Base-by-base conservation (phyloP, 2,329 filamentous ascomycete genomes). In the Erysiphe neolycopersici region DNA sequence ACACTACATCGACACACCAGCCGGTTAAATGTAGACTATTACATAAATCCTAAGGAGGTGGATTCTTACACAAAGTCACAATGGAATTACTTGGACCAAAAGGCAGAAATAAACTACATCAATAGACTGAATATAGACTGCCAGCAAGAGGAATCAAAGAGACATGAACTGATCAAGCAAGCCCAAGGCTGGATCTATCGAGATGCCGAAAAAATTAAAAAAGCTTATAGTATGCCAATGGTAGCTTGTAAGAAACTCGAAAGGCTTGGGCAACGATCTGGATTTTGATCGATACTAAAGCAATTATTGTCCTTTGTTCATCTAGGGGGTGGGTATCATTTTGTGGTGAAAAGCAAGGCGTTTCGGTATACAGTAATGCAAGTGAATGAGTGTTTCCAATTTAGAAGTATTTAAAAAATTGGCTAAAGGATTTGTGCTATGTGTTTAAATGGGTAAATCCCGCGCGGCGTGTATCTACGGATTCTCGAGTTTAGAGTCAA, bases 21-120 rank as follows among this genome's bases (percentile, higher is more conserved):
- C 0, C 71, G 72, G 44, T 66, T 83, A 48, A 73, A 77, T 43
- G 67, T 92, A 43, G 70, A 81, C 47, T 98, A 95, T 63, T 98
- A 71, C 55, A 69, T 95, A 47, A 76, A 92, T 56, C 84, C 84
- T 1, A 58, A 60, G 4, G 85, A 94, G 26, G 69, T 93, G 29
- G 67, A 70, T 26, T 71, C 76, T 32, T 85, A 74, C 58, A 75
- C 68, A 44, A 60, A 68, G 11, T 66, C 70, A 45, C 79, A 89
- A 57, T 71, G 92, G 55, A 63, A 64, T 41, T 69, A 77, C 52
- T 64, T 98, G 30, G 89, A 95, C 58, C 68, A 73, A 50, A 67
- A 66, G 45, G 89, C 84, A 40, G 87, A 95, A 58, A 61, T 69
- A 3, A 71, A 72, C 35, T 81, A 80, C 49, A 64, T 93, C 36